Base-by-base conservation (phyloP, 495 filamentous ascomycete genomes). In the Aspergillus sparsus region DNA sequence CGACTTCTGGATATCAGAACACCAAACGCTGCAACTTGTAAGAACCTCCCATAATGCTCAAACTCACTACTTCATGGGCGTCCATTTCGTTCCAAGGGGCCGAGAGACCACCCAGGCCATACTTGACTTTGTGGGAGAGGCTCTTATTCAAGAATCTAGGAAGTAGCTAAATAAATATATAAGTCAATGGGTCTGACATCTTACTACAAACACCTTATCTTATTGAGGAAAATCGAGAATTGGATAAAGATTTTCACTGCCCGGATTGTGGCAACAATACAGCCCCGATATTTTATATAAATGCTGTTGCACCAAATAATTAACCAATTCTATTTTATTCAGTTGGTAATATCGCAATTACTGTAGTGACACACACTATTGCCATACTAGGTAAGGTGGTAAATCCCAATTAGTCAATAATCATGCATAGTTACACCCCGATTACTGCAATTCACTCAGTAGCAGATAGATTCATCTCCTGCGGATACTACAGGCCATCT, bases 1-100 rank as follows among this genome's bases (percentile, higher is more conserved):
- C 6, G 49, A 52, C 31, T 34, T 35, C 27, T 52, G 49, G 49
- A 13, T 52, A 32, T 13, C 49, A 13, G 49, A 52, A 13, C 49
- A 13, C 12, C 49, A 52, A 27, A 34, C 49, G 27, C 49, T 52
- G 49, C 32, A 52, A 13, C 27, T 52, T 11, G 49, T 52, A 13
- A 35, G 15, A 15, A 32, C 12, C 11, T 52, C 31, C 31, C 4
- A 11, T 35, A 35, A 52, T 52, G 49, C 49, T 32, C 49, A 52
- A 27, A 35, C 35, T 11, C 31, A 52, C 31, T 34, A 52, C 31
- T 52, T 52, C 49, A 32, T 34, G 49, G 49, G 49, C 31, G 32
- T 35, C 7, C 49, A 52, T 35, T 52, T 34, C 27, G 35, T 52
- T 35, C 49, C 49, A n/a, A 2, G 37, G 37, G 37, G 3, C 37